A percentile compares a stretch with the other conserved stretches of the same genome.
phyloP scores from a whole-genome alignment of 2,329 filamentous ascomycete species.

The Aspergillus ibericus region DNA sequence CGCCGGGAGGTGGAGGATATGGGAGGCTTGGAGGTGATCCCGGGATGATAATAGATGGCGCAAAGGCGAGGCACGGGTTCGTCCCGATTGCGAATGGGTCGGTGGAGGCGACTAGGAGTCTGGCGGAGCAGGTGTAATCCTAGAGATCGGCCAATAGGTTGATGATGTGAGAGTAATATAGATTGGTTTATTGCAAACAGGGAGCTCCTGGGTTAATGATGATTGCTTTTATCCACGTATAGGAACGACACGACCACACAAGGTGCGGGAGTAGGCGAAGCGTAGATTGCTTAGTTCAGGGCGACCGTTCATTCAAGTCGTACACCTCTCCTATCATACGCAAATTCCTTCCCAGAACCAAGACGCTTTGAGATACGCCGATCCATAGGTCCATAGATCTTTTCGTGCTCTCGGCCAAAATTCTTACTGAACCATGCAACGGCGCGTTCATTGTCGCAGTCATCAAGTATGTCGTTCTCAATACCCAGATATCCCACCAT shows the following conservation, averaged over 20 bases:
- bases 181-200: too few relatives aligned
- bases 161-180: too few relatives aligned
- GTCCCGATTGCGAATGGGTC: not conserved
- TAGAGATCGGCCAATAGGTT: too few relatives aligned
- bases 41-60: too few relatives aligned
- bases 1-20: constrained; percentile 41
- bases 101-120: not conserved
- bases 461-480: constrained; percentile 26
- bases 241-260: too few relatives aligned
- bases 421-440: constrained; percentile 28
- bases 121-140: not conserved
- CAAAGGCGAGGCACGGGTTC: not conserved
- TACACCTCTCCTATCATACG: too few relatives aligned
- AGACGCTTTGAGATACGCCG: constrained; percentile 26
- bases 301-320: too few relatives aligned
- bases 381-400: constrained; percentile 21
- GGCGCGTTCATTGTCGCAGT: constrained; percentile 24
- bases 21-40: not conserved
- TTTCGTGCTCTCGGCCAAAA: constrained; percentile 28
- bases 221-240: too few relatives aligned
- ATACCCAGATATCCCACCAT: constrained; percentile 28
- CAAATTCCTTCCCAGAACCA: constrained; percentile 23
- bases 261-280: too few relatives aligned
- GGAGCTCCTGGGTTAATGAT: too few relatives aligned
- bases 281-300: too few relatives aligned